Conservation (phyloP, 495 filamentous ascomycete genomes). For the Lentithecium fluviatile region DNA sequence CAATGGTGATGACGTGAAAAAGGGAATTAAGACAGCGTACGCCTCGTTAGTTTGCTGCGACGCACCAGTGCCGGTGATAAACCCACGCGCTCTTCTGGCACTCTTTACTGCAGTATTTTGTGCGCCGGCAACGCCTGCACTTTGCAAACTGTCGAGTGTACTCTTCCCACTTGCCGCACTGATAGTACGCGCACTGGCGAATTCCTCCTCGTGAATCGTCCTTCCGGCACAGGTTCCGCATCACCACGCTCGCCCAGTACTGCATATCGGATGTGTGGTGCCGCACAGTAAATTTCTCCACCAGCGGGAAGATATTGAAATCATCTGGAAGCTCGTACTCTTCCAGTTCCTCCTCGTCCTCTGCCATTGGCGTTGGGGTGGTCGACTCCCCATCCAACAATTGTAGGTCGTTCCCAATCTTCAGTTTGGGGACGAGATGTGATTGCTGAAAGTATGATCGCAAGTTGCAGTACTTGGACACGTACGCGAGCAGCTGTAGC, state of each 20-base stretch:
- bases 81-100: conserved; percentile 99
- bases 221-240: conserved; percentile 97
- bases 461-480: conserved; percentile 97
- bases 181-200: conserved; percentile 93
- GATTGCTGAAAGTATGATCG: conserved; percentile 92
- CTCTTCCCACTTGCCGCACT: conserved; percentile 97
- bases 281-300: conserved; percentile 96
- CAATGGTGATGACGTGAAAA: conserved; percentile 21
- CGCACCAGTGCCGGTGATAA: conserved; percentile 96
- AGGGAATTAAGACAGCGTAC: conserved; percentile 10
- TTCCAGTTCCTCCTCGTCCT: conserved; percentile 64
- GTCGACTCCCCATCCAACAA: conserved; percentile 67
- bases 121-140: conserved; percentile 91
- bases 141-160: conserved; percentile 96
- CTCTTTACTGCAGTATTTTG: conserved; percentile 99
- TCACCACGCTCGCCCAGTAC: conserved; percentile 98
- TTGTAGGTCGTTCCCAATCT: conserved; percentile 80
- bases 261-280: conserved; percentile 96
- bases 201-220: conserved; percentile 93
- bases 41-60: conserved; percentile 58
- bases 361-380: conserved; percentile 47
- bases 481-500: conserved; percentile 93
- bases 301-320: conserved; percentile 95
- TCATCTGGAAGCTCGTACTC: conserved; percentile 92
- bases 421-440: conserved; percentile 88